Evolutionary conservation across 148 eudicot genomes (phyloP).

Genomic region (Rhododendron vialii): DNA sequence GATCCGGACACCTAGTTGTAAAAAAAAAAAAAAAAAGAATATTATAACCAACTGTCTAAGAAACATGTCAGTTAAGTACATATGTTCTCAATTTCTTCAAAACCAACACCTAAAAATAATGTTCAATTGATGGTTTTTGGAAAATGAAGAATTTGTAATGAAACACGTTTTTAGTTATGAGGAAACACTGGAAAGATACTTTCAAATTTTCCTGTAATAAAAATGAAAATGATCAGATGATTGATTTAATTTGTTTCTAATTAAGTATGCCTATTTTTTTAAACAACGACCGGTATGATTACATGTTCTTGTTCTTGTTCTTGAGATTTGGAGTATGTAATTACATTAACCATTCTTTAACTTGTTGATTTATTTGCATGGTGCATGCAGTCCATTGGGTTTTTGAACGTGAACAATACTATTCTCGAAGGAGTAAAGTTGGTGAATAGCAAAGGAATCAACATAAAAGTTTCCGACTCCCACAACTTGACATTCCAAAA

Average conservation of each 20-base stretch:
- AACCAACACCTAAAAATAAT: too few relatives aligned
- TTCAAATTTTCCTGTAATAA: not conserved
- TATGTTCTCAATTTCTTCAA: too few relatives aligned
- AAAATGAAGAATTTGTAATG: too few relatives aligned
- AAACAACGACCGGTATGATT: not conserved
- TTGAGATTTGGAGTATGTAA: not conserved
- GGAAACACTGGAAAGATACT: not conserved
- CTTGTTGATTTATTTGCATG: not conserved
- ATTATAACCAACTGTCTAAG: too few relatives aligned
- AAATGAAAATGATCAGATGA: too few relatives aligned
- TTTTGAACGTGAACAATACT: not conserved
- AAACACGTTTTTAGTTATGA: not conserved
- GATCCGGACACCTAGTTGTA: not conserved
- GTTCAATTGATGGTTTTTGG: too few relatives aligned
- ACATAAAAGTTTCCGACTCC: not conserved
- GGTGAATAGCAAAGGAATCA: conserved; percentile 1
- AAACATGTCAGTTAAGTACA: too few relatives aligned
- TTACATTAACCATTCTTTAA: not conserved
- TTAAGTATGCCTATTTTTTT: not conserved
- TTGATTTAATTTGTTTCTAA: not conserved
- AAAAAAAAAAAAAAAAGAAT: too few relatives aligned
- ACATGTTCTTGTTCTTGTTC: not conserved
- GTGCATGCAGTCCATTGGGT: conserved; percentile 3
- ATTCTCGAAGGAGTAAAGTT: not conserved
- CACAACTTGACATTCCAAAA: not conserved